Evolutionary conservation across 2,329 filamentous ascomycete genomes (phyloP).

Genomic region (Malbranchea zuffiana): DNA sequence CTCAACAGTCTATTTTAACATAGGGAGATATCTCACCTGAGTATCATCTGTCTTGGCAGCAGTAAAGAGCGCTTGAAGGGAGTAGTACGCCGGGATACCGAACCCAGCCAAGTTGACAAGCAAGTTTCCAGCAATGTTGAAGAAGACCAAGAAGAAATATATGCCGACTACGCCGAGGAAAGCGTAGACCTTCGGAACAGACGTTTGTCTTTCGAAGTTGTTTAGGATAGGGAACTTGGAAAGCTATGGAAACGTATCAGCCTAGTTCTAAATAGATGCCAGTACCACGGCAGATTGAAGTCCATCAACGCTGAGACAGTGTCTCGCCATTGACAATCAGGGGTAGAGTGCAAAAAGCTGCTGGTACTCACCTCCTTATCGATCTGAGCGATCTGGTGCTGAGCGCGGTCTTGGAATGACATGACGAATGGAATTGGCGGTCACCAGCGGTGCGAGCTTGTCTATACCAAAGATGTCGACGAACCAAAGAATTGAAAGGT

Average conservation of each 20-base stretch:
- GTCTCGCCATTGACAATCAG: background rate
- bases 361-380: conserved; percentile 51
- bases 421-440: conserved; percentile 7
- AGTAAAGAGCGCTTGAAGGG: conserved; percentile 52
- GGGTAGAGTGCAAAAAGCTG: background rate
- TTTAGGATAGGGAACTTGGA: conserved; percentile 57
- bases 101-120: conserved; percentile 58
- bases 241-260: conserved; percentile 38
- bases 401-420: conserved; percentile 49
- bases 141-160: conserved; percentile 62
- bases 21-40: conserved; percentile 38
- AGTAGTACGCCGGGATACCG: conserved; percentile 56
- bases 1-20: conserved; percentile 11
- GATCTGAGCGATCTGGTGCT: conserved; percentile 55
- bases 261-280: background rate
- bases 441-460: background rate
- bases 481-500: background rate
- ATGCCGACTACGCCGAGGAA: conserved; percentile 53
- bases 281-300: background rate
- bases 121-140: conserved; percentile 60
- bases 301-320: background rate
- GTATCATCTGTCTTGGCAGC: conserved; percentile 52
- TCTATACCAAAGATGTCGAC: background rate
- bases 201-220: conserved; percentile 58
- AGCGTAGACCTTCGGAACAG: conserved; percentile 57